A percentile compares a stretch with the other conserved stretches of the same genome.
These are phyloP conservation scores for Urtica urens DNA, from an alignment of 306 rosid genomes.

Conservation along the genomic window DNA sequence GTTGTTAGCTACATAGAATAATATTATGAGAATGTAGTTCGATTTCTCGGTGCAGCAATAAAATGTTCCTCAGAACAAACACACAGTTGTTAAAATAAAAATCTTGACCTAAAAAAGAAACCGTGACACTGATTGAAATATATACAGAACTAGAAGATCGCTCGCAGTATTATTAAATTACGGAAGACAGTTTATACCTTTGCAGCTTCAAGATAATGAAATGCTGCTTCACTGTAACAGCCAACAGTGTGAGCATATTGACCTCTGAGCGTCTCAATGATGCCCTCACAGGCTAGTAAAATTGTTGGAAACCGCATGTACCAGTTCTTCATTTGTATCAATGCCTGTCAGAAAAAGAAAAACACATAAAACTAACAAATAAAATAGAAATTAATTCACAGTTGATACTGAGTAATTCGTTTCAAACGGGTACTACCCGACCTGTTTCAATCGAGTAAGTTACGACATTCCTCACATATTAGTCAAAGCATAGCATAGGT, in stretches of 20 bases:
- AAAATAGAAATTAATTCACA: background rate
- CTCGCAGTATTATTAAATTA: conserved; percentile 12
- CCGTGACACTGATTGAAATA: background rate
- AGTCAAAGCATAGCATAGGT: conserved; percentile 16
- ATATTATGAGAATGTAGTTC: conserved; percentile 15
- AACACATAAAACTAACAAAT: background rate
- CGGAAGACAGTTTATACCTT: conserved; percentile 37
- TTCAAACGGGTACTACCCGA: no score
- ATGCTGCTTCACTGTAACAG: conserved; percentile 72
- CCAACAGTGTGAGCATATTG: conserved; percentile 93
- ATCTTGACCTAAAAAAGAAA: background rate
- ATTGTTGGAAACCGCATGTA: conserved; percentile 87
- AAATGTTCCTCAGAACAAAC: background rate
- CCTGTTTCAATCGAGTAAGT: no score
- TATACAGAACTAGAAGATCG: conserved; percentile 18
- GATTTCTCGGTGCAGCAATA: conserved; percentile 13
- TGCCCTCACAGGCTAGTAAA: conserved; percentile 83
- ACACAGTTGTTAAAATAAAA: background rate
- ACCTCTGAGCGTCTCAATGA: conserved; percentile 92
- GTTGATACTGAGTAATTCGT: no score
- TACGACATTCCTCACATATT: no score
- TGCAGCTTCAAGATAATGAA: conserved; percentile 79
- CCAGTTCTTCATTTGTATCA: conserved; percentile 85
- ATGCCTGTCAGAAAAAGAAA: conserved; percentile 48
- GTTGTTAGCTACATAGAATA: conserved; percentile 53